Base-by-base conservation (phyloP, 164 flowering plant species). In the Chimonanthus praecox region DNA sequence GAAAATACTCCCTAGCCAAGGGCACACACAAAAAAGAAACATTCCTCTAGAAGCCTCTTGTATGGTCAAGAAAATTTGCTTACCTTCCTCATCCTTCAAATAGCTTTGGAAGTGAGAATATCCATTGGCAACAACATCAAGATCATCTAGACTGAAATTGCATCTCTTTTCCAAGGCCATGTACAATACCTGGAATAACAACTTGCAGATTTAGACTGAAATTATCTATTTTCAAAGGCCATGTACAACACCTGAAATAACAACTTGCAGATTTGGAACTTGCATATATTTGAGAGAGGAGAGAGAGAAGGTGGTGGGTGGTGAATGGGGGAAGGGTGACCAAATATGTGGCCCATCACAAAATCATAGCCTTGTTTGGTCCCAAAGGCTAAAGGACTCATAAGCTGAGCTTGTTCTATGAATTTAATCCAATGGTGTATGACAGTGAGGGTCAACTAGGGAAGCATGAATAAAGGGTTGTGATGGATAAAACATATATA, bases 151-250 rank as follows among this genome's bases (percentile, higher is more conserved):
- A 75, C 86, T 88, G 86, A 94, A 92, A 80, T 92, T 92, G 84
- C 92, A 92, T 45, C 97, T 89, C 84, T 94, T 94, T 80, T 94
- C 98, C 81, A 88, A 73, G 47, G 94, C 93, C 81, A 94, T 75
- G 82, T 88, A 94, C 69, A 91, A 64, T 68, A 92, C 89, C 97
- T 92, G 82, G 76, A 79, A 72, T 47, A 15, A 78, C 47, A 62
- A 72, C 47, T 11, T 11, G 60, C 11, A 54, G 60, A n/a, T 54
- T n/a, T 51, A 73, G 47, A 11, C 33, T 33, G 33, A 33, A 33
- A 33, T 33, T 33, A 33, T 33, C 33, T 33, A 33, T 33, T 33
- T 33, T 33, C 33, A 33, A 33, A 33, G 33, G 33, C 33, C 33
- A 33, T 33, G 33, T 33, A 33, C 33, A 91, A 64, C 68, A 92